Conservation (phyloP, 768 basidiomycete species). For the Gymnopilus junonius region DNA sequence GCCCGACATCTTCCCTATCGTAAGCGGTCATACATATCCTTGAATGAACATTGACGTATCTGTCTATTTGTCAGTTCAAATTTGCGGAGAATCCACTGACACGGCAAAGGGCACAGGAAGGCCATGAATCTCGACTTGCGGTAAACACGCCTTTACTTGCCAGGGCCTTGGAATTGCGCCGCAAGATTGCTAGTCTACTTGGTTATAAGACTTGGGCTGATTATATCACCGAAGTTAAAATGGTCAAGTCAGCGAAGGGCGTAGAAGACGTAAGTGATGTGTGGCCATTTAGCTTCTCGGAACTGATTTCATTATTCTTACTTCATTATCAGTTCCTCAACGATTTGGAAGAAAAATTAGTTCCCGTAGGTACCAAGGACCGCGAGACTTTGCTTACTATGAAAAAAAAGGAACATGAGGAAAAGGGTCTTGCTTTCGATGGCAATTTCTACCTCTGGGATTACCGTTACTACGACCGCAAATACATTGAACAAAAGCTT, state of each 20-base stretch:
- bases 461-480: constrained; percentile 75
- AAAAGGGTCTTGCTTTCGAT: constrained; percentile 64
- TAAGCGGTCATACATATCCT: constrained; percentile 33
- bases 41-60: background rate
- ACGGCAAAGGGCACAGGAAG: constrained; percentile 66
- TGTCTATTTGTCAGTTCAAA: constrained; percentile 63
- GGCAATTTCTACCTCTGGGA: constrained; percentile 85
- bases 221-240: constrained; percentile 83
- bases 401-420: constrained; percentile 75
- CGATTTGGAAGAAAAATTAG: constrained; percentile 74
- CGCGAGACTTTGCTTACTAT: constrained; percentile 66
- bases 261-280: constrained; percentile 55
- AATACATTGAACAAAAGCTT: constrained; percentile 67
- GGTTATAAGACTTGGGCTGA: constrained; percentile 84
- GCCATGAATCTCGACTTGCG: constrained; percentile 67
- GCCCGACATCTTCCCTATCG: constrained; percentile 80
- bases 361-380: constrained; percentile 74
- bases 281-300: background rate
- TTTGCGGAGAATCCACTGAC: constrained; percentile 73
- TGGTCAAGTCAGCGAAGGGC: constrained; percentile 74
- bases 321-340: constrained; percentile 62
- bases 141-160: constrained; percentile 74
- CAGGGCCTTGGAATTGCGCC: constrained; percentile 71
- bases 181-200: constrained; percentile 67
- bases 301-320: constrained; percentile 5